Evolutionary conservation across 192 early-diverging fungal genomes (phyloP).

Genomic region (Coemansia sp.): DNA sequence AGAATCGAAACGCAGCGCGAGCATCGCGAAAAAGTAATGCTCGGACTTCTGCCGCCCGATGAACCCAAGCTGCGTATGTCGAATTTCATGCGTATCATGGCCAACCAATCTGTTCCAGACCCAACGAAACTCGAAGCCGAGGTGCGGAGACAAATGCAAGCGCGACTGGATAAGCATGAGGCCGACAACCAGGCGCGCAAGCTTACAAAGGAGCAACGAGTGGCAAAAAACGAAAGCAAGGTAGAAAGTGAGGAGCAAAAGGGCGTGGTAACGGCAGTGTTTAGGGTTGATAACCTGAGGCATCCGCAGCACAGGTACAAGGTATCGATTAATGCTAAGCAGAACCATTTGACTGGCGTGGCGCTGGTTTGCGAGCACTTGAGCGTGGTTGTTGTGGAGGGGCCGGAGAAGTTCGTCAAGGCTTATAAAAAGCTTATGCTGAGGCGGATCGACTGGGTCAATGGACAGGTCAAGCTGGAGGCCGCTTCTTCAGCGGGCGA

Average conservation of each 20-base stretch:
- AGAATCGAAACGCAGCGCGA: slow-evolving; percentile 87
- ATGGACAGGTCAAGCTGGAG: slow-evolving; percentile 49
- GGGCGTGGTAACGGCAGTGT: slow-evolving; percentile 77
- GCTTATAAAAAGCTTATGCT: slow-evolving; percentile 98
- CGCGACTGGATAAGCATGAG: slow-evolving; percentile 78
- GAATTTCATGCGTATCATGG: slow-evolving; percentile 95
- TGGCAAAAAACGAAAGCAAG: slow-evolving; percentile 79
- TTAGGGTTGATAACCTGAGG: slow-evolving; percentile 73
- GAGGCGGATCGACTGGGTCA: slow-evolving; percentile 89
- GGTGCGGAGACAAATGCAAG: slow-evolving; percentile 86
- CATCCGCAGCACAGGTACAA: slow-evolving; percentile 90
- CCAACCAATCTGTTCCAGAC: slow-evolving; percentile 93
- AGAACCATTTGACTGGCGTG: slow-evolving; percentile 82
- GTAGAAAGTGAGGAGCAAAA: slow-evolving; percentile 70
- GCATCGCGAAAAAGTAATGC: slow-evolving; percentile 91
- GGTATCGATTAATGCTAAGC: slow-evolving; percentile 87
- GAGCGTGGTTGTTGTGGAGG: slow-evolving; percentile 91
- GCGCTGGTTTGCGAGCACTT: slow-evolving; percentile 76
- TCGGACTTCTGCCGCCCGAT: slow-evolving; percentile 92
- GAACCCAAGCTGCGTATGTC: slow-evolving; percentile 89
- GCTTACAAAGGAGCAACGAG: slow-evolving; percentile 85
- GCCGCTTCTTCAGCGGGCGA: slow-evolving; percentile 29
- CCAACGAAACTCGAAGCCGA: slow-evolving; percentile 93
- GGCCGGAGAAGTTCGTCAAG: slow-evolving; percentile 85
- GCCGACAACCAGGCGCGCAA: slow-evolving; percentile 82